Evolutionary conservation across 495 filamentous ascomycete species (phyloP), one percentile per base, ranked within the genome.

Genomic region (Xylaria cubensis): DNA sequence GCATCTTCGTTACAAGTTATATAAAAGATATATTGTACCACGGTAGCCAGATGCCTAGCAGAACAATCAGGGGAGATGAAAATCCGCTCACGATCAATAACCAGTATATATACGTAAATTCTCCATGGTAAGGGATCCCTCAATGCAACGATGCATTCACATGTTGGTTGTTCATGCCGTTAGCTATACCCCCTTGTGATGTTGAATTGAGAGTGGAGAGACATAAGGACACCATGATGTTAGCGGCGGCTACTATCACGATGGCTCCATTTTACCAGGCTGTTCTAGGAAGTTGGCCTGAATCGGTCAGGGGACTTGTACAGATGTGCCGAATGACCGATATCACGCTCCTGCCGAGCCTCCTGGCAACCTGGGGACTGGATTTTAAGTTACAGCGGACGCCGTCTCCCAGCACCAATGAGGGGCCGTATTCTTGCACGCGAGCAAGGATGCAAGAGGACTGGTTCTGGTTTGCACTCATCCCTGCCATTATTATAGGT

Each of bases 191-290:
- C 58, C 56, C 46, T 55, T 71, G 59, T 64, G 61, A 71, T 55
- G 36, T 55, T 34, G n/a, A 21, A 53, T 48, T 41, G 46, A 36
- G 55, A 62, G 67, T 69, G 67, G 67, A 63, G 42, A 70, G 58
- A 56, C 51, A 70, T 41, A 15, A 13, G 34, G 32, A 12, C 44
- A 39, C n/a, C 56, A n/a, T 13, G 58, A 70, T 63, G 46, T 70
- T 63, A 56, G 48, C 69, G 36, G 58, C 59, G 46, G 69, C 59
- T 21, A 17, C 24, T 48, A 50, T 71, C 69, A 70, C 68, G 68
- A 70, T 64, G 21, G 56, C 48, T 32, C 46, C 48, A 55, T 67
- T 13, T 21, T 29, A 19, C 65, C 65, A 71, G 46, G 46, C 46
- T 64, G 36, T 39, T 55, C 36, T 64, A 71, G 59, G 59, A 63